phyloP scores from a whole-genome alignment of 176 grass and related monocot genomes.

The Zoysia japonica region DNA sequence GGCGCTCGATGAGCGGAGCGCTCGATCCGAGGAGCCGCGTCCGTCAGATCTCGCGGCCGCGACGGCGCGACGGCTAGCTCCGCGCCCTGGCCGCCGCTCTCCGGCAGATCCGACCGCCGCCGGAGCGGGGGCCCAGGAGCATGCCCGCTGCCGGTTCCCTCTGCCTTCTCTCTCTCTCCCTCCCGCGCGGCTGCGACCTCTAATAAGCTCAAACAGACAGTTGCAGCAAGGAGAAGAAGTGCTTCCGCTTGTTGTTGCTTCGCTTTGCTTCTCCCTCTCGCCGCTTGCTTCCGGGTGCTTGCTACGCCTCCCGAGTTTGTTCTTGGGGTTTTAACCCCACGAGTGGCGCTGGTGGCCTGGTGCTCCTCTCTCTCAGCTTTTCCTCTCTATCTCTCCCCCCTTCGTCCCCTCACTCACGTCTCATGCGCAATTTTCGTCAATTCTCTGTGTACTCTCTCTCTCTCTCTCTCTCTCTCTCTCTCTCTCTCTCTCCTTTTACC shows the following conservation, averaged over 20 bases:
- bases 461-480: no score
- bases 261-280: background rate
- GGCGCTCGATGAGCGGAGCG: background rate
- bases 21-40: slow-evolving; percentile 26
- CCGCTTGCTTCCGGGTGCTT: background rate
- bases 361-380: slow-evolving; percentile 34
- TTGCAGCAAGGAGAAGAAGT: background rate
- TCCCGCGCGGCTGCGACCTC: background rate
- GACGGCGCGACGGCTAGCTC: slow-evolving; percentile 10
- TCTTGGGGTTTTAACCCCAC: slow-evolving; percentile 87
- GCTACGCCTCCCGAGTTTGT: slow-evolving; percentile 27
- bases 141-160: slow-evolving; percentile 16
- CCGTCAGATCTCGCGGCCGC: slow-evolving; percentile 46
- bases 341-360: slow-evolving; percentile 50
- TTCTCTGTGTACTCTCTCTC: slow-evolving; percentile 12
- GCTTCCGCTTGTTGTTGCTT: background rate
- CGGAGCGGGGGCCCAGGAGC: slow-evolving; percentile 38
- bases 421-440: slow-evolving; percentile 28
- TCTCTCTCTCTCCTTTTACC: background rate
- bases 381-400: background rate
- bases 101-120: slow-evolving; percentile 50
- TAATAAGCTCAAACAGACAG: background rate
- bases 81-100: slow-evolving; percentile 11
- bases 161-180: background rate
- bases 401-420: background rate